Conservation (phyloP, 129 eudicot genomes). For the Artemisia tridentata region DNA sequence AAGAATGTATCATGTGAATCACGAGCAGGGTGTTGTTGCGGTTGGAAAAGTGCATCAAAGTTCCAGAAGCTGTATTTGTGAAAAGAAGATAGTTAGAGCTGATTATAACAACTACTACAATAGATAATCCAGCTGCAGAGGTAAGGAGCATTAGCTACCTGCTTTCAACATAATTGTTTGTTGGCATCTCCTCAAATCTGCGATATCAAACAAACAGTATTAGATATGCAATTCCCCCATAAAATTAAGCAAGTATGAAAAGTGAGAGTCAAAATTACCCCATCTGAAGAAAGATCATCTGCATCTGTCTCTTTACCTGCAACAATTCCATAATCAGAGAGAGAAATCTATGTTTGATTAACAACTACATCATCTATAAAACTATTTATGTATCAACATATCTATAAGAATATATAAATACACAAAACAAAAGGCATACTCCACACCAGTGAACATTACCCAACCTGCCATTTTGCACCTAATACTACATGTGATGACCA, state of each 20-base stretch:
- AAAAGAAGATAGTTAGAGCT: background rate
- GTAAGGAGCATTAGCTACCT: slow-evolving; percentile 46
- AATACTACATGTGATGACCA: too few species aligned
- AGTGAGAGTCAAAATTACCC: slow-evolving; percentile 50
- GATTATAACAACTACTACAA: background rate
- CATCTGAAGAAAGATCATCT: slow-evolving; percentile 92
- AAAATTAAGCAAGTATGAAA: slow-evolving; percentile 13
- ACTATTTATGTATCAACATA: background rate
- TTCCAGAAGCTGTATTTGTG: slow-evolving; percentile 80
- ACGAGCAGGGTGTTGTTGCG: slow-evolving; percentile 99
- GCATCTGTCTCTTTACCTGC: slow-evolving; percentile 78
- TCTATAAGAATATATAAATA: too few species aligned
- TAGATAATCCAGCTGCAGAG: background rate
- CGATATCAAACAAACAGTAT: slow-evolving; percentile 27
- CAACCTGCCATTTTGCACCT: background rate
- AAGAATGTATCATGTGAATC: slow-evolving; percentile 99
- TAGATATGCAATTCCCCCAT: slow-evolving; percentile 1
- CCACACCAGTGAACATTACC: background rate
- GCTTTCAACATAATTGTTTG: slow-evolving; percentile 94
- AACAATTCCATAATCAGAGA: slow-evolving; percentile 16
- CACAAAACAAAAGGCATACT: too few species aligned
- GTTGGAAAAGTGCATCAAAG: slow-evolving; percentile 97
- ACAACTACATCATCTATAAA: slow-evolving; percentile 4
- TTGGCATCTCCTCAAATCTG: slow-evolving; percentile 99
- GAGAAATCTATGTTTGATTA: slow-evolving; percentile 15